Conservation (phyloP, 768 basidiomycete genomes). For the Suillus sp. region DNA sequence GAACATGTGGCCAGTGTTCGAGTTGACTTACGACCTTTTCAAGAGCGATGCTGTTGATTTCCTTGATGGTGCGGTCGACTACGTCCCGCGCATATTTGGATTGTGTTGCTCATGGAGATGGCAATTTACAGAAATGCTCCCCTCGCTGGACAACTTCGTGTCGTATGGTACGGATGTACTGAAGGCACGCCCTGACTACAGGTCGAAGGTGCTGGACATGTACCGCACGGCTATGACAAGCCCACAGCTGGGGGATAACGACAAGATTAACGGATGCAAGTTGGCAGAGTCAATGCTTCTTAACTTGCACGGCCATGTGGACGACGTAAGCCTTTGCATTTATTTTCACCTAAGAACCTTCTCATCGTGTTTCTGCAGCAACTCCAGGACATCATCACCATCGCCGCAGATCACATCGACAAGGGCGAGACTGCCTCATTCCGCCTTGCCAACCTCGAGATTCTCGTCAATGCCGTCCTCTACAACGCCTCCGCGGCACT, state of each 20-base stretch:
- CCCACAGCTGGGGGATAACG: constrained; percentile 77
- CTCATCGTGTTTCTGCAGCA: constrained; percentile 39
- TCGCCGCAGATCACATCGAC: constrained; percentile 61
- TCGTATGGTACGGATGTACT: constrained; percentile 80
- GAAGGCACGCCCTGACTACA: constrained; percentile 72
- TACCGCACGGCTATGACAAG: constrained; percentile 74
- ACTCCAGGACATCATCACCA: constrained; percentile 64
- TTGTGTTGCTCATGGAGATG: constrained; percentile 1
- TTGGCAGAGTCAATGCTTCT: constrained; percentile 81
- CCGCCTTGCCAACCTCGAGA: constrained; percentile 77
- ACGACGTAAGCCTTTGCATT: constrained; percentile 58
- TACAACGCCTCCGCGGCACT: constrained; percentile 83
- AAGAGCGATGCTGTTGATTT: constrained; percentile 84
- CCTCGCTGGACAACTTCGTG: constrained; percentile 85
- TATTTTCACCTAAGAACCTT: constrained; percentile 1
- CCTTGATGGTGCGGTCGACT: constrained; percentile 65
- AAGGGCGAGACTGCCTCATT: constrained; percentile 63
- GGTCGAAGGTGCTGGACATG: constrained; percentile 80
- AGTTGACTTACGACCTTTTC: constrained; percentile 80
- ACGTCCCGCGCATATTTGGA: not conserved
- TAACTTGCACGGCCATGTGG: constrained; percentile 74
- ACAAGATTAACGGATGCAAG: constrained; percentile 83
- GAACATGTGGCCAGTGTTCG: constrained; percentile 86
- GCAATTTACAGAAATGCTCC: constrained; percentile 74
- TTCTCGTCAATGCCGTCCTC: constrained; percentile 78